phyloP scores from a whole-genome alignment of 495 filamentous ascomycete genomes.

The Hypomontagnella monticulosa region DNA sequence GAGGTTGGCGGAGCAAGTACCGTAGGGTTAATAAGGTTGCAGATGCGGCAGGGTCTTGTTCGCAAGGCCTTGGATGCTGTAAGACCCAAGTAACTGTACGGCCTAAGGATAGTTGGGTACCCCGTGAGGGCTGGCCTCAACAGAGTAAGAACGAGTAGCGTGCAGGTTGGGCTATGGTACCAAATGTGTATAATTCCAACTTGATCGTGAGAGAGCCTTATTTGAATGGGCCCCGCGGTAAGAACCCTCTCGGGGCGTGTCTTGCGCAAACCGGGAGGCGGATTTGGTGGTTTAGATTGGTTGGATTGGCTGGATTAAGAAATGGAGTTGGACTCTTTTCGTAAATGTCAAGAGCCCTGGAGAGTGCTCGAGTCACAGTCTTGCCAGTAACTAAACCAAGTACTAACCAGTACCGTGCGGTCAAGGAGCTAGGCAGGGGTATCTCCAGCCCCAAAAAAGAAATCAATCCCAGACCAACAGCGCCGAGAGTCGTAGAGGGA shows the following conservation, averaged over 20 bases:
- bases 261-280: slow-evolving; percentile 36
- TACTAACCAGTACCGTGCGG: slow-evolving; percentile 3
- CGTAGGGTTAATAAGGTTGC: slow-evolving; percentile 21
- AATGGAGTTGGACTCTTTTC: slow-evolving; percentile 25
- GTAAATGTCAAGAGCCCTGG: slow-evolving; percentile 18
- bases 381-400: background rate
- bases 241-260: slow-evolving; percentile 28
- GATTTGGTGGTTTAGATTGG: slow-evolving; percentile 23
- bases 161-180: slow-evolving; percentile 19
- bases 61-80: background rate
- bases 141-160: slow-evolving; percentile 20
- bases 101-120: slow-evolving; percentile 31
- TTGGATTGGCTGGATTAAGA: slow-evolving; percentile 34
- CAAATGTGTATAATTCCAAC: background rate
- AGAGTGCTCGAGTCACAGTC: slow-evolving; percentile 9
- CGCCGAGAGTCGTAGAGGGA: slow-evolving; percentile 21
- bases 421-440: slow-evolving; percentile 25
- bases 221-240: slow-evolving; percentile 39
- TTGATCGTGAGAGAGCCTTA: slow-evolving; percentile 33
- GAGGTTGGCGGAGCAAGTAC: slow-evolving; percentile 26
- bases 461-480: slow-evolving; percentile 41
- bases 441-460: slow-evolving; percentile 37
- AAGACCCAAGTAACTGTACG: slow-evolving; percentile 8
- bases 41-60: slow-evolving; percentile 17
- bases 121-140: slow-evolving; percentile 40